These are phyloP conservation scores for Diaporthe longicolla DNA, from an alignment of 2,329 filamentous ascomycete genomes.

Conservation along the genomic window DNA sequence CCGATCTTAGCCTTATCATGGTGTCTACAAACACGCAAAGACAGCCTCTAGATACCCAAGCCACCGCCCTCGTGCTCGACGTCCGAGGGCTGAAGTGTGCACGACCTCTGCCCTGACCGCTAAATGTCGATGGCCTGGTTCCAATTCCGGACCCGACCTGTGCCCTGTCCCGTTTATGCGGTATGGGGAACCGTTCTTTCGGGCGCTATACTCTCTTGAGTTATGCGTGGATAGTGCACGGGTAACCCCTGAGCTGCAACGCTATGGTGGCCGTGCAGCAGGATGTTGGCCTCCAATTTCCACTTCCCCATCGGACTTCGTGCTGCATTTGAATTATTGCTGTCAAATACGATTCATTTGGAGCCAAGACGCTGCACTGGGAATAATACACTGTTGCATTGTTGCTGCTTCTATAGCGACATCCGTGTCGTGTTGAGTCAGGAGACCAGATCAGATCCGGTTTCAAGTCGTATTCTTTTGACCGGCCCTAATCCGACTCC, in stretches of 20 bases:
- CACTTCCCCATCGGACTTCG: neutral
- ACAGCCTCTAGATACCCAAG: neutral
- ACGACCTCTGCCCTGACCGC: constrained; percentile 14
- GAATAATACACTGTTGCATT: neutral
- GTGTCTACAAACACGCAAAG: neutral
- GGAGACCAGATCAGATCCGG: neutral
- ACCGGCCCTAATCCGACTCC: no score
- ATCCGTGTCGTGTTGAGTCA: neutral
- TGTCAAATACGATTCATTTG: neutral
- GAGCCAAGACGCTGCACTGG: neutral
- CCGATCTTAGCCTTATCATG: neutral
- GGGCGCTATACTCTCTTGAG: constrained; percentile 12
- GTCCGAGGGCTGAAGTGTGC: constrained; percentile 7
- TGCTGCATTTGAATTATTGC: neutral
- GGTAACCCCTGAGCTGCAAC: constrained; percentile 25
- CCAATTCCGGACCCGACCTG: neutral
- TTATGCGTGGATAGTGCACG: constrained; percentile 15
- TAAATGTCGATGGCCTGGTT: neutral
- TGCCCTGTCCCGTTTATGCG: neutral
- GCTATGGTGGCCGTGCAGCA: neutral
- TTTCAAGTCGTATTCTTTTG: no score
- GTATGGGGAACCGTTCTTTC: neutral
- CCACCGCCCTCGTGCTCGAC: neutral
- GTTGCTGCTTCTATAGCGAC: neutral
- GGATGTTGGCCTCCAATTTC: constrained; percentile 10